Evolutionary conservation across 495 filamentous ascomycete genomes (phyloP).

Genomic region (Astrocystis sublimbata): DNA sequence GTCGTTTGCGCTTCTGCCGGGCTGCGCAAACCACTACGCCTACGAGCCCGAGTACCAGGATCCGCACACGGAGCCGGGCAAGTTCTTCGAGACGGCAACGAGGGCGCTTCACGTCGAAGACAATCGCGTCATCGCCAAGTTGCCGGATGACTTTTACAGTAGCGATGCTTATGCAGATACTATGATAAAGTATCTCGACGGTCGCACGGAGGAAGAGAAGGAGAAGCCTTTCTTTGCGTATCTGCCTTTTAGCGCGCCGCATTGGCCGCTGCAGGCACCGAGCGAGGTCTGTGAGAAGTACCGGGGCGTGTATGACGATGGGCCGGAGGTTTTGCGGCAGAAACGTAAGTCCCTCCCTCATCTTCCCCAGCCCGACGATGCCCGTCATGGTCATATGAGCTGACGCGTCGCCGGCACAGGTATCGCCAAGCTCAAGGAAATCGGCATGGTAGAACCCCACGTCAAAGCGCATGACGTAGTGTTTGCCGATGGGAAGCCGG

Average conservation of each 20-base stretch:
- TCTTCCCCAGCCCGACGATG: constrained; percentile 4
- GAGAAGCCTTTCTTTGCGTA: constrained; percentile 60
- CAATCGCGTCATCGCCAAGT: constrained; percentile 40
- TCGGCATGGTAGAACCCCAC: constrained; percentile 8
- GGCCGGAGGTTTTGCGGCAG: constrained; percentile 51
- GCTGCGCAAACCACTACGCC: constrained; percentile 54
- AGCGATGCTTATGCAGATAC: constrained; percentile 52
- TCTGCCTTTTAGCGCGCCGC: constrained; percentile 57
- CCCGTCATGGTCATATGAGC: constrained; percentile 3
- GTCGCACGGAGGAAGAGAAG: constrained; percentile 48
- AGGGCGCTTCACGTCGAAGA: constrained; percentile 58
- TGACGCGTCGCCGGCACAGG: constrained; percentile 1
- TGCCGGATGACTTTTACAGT: constrained; percentile 56
- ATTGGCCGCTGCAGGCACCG: constrained; percentile 60
- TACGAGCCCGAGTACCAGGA: constrained; percentile 32
- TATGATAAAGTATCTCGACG: constrained; percentile 51
- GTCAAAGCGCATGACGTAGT: constrained; percentile 12
- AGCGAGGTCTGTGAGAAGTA: constrained; percentile 51
- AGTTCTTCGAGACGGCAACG: constrained; percentile 14
- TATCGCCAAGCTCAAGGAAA: constrained; percentile 10
- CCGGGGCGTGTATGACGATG: constrained; percentile 54
- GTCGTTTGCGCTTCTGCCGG: constrained; percentile 38
- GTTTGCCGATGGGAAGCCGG: constrained; percentile 16
- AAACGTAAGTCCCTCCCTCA: constrained; percentile 6
- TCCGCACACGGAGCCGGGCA: constrained; percentile 26